Evolutionary conservation across 31 red algal species (phyloP).

Genomic region (Asparagopsis taxiformis): DNA sequence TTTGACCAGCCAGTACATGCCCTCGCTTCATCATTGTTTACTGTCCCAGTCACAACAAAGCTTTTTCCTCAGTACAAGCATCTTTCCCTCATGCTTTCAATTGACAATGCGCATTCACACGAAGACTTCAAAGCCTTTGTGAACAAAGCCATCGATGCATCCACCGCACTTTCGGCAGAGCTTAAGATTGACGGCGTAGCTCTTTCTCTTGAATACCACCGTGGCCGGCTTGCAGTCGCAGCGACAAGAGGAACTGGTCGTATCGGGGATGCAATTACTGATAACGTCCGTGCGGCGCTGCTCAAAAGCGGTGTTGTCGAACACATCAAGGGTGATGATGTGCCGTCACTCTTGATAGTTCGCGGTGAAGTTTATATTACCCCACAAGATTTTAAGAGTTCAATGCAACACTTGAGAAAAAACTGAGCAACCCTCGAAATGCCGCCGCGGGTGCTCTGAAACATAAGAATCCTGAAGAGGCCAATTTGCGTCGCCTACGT

Average conservation of each 20-base stretch:
- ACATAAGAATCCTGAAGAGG: conserved; percentile 59
- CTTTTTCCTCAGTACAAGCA: conserved; percentile 63
- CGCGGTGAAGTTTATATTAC: conserved; percentile 81
- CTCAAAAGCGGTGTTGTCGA: conserved; percentile 59
- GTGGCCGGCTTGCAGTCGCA: conserved; percentile 46
- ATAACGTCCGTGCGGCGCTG: conserved; percentile 60
- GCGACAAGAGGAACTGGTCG: conserved; percentile 74
- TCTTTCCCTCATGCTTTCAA: conserved; percentile 61
- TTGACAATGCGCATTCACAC: conserved; percentile 64
- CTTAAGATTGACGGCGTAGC: conserved; percentile 90
- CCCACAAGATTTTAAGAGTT: conserved; percentile 53
- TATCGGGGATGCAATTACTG: conserved; percentile 71
- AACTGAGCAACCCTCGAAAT: conserved; percentile 75
- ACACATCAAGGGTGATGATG: conserved; percentile 19
- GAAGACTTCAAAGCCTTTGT: conserved; percentile 51
- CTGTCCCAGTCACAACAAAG: conserved; percentile 25
- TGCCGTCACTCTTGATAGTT: conserved; percentile 38
- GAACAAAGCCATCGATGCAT: conserved; percentile 20
- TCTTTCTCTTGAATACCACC: conserved; percentile 60
- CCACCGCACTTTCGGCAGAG: conserved; percentile 32
- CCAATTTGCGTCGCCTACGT: conserved; percentile 35
- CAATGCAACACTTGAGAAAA: conserved; percentile 31
- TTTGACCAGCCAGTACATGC: conserved; percentile 10
- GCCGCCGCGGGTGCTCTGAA: conserved; percentile 83
- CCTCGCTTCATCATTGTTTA: conserved; percentile 20